Evolutionary conservation across 805 yeast genomes (phyloP).

Genomic region (Wickerhamomyces bovis): DNA sequence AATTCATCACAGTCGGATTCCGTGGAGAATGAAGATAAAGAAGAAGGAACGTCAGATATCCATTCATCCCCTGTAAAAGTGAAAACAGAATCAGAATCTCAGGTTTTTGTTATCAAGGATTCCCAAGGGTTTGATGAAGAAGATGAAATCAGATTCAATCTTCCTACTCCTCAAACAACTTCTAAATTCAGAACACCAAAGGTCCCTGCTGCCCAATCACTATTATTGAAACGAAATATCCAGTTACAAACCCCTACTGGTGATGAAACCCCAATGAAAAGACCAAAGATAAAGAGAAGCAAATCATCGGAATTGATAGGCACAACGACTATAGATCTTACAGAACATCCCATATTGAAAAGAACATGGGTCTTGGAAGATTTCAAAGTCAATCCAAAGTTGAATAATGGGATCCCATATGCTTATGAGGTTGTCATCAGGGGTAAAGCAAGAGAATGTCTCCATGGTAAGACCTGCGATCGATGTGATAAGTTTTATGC

Average conservation of each 20-base stretch:
- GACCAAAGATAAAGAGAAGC: slow-evolving; percentile 3
- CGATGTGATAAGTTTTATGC: slow-evolving; percentile 29
- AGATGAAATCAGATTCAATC: neutral
- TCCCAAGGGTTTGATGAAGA: slow-evolving; percentile 8
- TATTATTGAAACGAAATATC: neutral
- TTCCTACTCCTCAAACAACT: slow-evolving; percentile 12
- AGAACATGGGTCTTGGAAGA: slow-evolving; percentile 34
- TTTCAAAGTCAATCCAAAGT: slow-evolving; percentile 30
- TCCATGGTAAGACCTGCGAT: slow-evolving; percentile 30
- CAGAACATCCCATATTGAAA: slow-evolving; percentile 12
- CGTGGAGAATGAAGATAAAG: neutral
- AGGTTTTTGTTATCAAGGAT: slow-evolving; percentile 2
- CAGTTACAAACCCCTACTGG: slow-evolving; percentile 15
- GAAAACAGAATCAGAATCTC: slow-evolving; percentile 3
- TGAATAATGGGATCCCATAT: slow-evolving; percentile 21
- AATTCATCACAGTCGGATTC: neutral
- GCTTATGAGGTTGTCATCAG: slow-evolving; percentile 32
- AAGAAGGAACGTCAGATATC: neutral
- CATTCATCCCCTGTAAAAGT: slow-evolving; percentile 8
- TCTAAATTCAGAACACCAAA: neutral
- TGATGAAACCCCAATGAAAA: slow-evolving; percentile 15
- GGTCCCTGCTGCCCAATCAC: neutral
- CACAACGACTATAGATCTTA: slow-evolving; percentile 5
- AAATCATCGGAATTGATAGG: neutral
- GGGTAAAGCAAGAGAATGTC: slow-evolving; percentile 27